Percentiles rank a stretch among this genome's conserved stretches.
Evolutionary conservation across 2,329 filamentous ascomycete species (phyloP).

Genomic region (Dendrostoma leiphaemia): DNA sequence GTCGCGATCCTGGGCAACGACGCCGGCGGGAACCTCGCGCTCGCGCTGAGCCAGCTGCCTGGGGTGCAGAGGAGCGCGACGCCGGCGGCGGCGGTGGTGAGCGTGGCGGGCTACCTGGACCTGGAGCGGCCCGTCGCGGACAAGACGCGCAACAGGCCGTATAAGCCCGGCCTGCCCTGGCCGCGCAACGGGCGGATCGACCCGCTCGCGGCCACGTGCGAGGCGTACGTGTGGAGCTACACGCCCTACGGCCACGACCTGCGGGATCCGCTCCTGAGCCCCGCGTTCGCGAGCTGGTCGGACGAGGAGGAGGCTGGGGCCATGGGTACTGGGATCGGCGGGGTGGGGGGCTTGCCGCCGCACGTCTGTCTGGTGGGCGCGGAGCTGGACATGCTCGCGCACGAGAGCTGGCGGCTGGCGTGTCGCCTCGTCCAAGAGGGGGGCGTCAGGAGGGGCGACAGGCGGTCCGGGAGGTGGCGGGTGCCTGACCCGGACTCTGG

Average conservation of each 20-base stretch:
- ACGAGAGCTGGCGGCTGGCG: constrained; percentile 39
- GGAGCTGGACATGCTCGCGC: constrained; percentile 45
- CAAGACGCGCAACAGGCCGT: constrained; percentile 32
- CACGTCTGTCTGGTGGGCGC: constrained; percentile 41
- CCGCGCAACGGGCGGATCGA: constrained; percentile 27
- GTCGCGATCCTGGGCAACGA: constrained; percentile 48
- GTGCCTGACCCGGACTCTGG: constrained; percentile 16
- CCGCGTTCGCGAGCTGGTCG: constrained; percentile 27
- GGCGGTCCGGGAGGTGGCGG: constrained; percentile 27
- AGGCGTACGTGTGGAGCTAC: constrained; percentile 41
- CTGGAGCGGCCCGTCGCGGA: constrained; percentile 29
- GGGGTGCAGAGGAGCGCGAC: constrained; percentile 25
- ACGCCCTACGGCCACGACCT: constrained; percentile 31
- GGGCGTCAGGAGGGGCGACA: constrained; percentile 25
- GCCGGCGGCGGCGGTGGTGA: constrained; percentile 33
- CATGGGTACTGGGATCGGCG: no score
- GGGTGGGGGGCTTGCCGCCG: constrained; percentile 30
- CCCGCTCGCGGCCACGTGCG: constrained; percentile 25
- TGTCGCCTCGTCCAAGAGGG: constrained; percentile 30
- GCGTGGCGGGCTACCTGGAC: constrained; percentile 45
- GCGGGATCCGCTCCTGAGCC: constrained; percentile 40
- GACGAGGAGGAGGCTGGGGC: background rate
- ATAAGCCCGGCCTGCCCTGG: constrained; percentile 31
- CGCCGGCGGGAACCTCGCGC: constrained; percentile 48
- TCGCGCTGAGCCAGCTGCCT: constrained; percentile 39